phyloP scores from a whole-genome alignment of 441 rosid genomes.

The Populus hybrid region DNA sequence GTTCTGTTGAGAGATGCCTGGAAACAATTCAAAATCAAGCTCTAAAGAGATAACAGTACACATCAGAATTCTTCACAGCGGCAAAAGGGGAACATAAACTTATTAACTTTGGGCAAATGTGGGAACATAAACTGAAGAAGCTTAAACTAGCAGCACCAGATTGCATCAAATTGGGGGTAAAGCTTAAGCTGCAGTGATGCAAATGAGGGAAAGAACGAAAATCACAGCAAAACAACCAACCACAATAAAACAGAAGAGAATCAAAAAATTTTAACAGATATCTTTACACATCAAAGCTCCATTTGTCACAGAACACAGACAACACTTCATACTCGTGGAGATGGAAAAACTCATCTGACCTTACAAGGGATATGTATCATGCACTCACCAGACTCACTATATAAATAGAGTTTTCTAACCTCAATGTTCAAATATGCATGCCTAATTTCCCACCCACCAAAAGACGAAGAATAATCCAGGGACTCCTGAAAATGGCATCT shows the following conservation, averaged over 20 bases:
- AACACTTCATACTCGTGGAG: background rate
- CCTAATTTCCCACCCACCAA: background rate
- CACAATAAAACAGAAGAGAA: background rate
- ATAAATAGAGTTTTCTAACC: background rate
- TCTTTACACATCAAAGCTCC: background rate
- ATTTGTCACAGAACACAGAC: background rate
- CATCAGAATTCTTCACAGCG: background rate
- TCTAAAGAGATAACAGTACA: too few species aligned
- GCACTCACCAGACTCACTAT: background rate
- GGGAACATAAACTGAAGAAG: background rate
- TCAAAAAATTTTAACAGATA: background rate
- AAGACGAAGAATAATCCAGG: background rate
- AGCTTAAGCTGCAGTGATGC: background rate
- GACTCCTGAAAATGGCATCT: background rate
- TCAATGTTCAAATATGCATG: background rate
- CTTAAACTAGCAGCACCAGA: background rate
- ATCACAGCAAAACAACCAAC: background rate
- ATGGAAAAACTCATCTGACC: background rate
- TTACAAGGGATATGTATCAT: background rate
- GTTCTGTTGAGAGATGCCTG: background rate
- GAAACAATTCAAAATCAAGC: background rate
- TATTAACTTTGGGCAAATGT: background rate
- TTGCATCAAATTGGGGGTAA: background rate
- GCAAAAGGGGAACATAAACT: background rate
- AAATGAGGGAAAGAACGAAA: background rate